These are phyloP conservation scores for Fraxinus latifolia DNA, from an alignment of 305 asterid species.

Conservation along the genomic window DNA sequence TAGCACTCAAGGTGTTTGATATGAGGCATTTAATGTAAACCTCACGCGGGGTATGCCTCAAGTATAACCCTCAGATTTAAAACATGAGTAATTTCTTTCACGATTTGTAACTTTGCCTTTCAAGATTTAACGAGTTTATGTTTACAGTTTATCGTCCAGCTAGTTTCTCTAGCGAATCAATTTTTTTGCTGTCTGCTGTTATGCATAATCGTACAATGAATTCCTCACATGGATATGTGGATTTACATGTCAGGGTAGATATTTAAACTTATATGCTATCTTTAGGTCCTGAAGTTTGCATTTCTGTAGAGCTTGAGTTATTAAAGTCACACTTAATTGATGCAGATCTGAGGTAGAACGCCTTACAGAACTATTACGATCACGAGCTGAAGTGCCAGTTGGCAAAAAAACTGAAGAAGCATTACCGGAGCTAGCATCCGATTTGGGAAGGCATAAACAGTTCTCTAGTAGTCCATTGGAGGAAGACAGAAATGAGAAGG, in stretches of 20 bases:
- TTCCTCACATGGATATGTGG: not conserved
- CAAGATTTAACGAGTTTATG: not conserved
- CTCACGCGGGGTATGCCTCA: not conserved
- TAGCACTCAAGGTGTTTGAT: not conserved
- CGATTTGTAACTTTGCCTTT: not conserved
- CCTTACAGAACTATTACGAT: slow-evolving; percentile 65
- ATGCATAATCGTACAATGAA: not conserved
- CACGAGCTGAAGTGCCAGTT: slow-evolving; percentile 49
- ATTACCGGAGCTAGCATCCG: slow-evolving; percentile 29
- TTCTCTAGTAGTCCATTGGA: slow-evolving; percentile 29
- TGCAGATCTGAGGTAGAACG: slow-evolving; percentile 77
- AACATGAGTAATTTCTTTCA: not conserved
- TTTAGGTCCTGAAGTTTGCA: not conserved
- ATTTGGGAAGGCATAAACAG: slow-evolving; percentile 37
- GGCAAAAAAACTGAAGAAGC: slow-evolving; percentile 28
- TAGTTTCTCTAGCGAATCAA: not conserved
- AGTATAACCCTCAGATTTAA: not conserved
- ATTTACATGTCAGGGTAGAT: not conserved
- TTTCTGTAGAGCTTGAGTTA: slow-evolving; percentile 1
- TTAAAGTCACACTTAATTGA: slow-evolving; percentile 1
- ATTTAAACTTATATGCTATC: not conserved
- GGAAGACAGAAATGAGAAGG: slow-evolving; percentile 33
- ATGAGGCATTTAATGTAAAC: not conserved
- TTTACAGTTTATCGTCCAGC: not conserved
- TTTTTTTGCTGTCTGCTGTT: not conserved